phyloP scores from a whole-genome alignment of 352 stramenopile species.

The Phytophthora fragariae region DNA sequence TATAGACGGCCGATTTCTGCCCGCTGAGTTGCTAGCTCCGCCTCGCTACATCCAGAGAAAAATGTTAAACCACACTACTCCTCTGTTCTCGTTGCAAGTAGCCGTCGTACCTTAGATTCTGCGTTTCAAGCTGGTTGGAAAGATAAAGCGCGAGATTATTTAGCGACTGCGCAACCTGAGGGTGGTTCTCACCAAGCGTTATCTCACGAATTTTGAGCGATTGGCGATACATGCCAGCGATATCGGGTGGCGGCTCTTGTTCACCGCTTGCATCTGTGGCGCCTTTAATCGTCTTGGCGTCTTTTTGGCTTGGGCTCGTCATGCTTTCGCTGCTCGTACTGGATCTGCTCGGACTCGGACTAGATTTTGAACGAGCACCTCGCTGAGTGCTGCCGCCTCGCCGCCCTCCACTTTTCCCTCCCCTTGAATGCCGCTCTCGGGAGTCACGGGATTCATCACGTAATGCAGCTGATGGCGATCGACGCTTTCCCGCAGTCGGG shows the following conservation, averaged over 20 bases:
- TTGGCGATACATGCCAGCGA: constrained; percentile 76
- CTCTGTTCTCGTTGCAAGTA: background rate
- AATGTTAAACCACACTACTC: constrained; percentile 3
- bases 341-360: constrained; percentile 40
- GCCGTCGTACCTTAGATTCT: constrained; percentile 54
- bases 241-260: constrained; percentile 50
- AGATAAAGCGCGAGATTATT: constrained; percentile 85
- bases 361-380: constrained; percentile 25
- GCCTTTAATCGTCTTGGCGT: background rate
- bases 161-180: constrained; percentile 80
- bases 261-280: constrained; percentile 6
- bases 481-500: constrained; percentile 40
- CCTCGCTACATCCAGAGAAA: constrained; percentile 29
- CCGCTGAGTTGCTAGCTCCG: constrained; percentile 48
- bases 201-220: constrained; percentile 82
- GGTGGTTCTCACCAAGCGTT: constrained; percentile 70
- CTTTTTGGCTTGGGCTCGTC: constrained; percentile 24
- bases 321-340: constrained; percentile 45
- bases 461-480: constrained; percentile 33
- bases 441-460: constrained; percentile 34
- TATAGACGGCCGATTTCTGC: constrained; percentile 73
- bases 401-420: constrained; percentile 24
- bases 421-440: constrained; percentile 21
- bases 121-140: constrained; percentile 67
- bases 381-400: constrained; percentile 14